Evolutionary conservation across 306 rosid genomes (phyloP).

Genomic region (Castanopsis chinensis): DNA sequence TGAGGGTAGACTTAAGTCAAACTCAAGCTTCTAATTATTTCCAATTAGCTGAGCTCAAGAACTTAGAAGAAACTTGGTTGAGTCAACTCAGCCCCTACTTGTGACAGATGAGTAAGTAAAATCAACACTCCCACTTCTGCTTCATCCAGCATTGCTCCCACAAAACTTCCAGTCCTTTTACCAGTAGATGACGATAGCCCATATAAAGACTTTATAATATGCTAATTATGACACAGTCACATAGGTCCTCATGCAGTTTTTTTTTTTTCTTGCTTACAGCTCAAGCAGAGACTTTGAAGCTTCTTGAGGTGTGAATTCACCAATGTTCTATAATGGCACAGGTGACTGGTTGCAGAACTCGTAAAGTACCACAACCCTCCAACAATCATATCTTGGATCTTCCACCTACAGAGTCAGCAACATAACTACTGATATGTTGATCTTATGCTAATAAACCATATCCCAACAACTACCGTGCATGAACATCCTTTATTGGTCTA

Average conservation of each 20-base stretch:
- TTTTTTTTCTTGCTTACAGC: no score
- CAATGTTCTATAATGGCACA: not conserved
- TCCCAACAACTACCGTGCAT: no score
- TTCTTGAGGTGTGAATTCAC: not conserved
- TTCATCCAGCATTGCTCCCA: not conserved
- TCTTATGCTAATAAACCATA: not conserved
- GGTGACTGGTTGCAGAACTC: not conserved
- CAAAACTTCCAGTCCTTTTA: not conserved
- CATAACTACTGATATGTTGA: not conserved
- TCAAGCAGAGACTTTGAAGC: not conserved
- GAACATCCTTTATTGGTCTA: no score
- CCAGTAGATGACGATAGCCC: not conserved
- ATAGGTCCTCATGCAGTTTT: not conserved
- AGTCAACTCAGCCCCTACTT: not conserved
- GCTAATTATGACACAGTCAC: not conserved
- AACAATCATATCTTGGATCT: not conserved
- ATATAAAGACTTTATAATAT: not conserved
- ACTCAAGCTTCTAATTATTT: not conserved
- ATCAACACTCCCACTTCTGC: not conserved
- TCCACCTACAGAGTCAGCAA: not conserved
- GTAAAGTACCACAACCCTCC: not conserved
- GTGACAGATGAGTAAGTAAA: not conserved
- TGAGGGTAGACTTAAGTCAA: not conserved
- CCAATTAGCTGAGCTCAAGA: not conserved
- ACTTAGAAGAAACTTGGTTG: not conserved